Base-by-base conservation (phyloP, 495 filamentous ascomycete genomes). In the Staphylotrichum longicolle region DNA sequence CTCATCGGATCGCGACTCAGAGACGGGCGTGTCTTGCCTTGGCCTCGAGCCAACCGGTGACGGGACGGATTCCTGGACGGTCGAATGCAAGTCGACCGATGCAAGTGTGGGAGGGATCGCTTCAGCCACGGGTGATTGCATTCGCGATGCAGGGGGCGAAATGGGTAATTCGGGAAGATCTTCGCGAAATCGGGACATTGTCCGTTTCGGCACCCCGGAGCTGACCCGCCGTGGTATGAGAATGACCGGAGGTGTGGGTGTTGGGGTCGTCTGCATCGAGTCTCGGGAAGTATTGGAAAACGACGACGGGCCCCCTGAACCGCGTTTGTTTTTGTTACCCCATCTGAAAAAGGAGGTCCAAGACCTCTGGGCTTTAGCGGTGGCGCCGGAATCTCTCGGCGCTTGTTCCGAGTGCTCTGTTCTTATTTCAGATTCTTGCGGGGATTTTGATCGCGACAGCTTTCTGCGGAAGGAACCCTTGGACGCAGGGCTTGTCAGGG, bases 141-240 rank as follows among this genome's bases (percentile, higher is more conserved):
- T 69, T 45, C 89, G 80, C 2, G 92, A 95, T 55, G 89, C 88
- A 5, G 91, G 86, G 8, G 90, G 90, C 15, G 91, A 93, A 15
- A 92, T 70, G 2, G 91, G 89, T 35, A 91, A 79, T 66, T 96
- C 92, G 15, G 90, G 91, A 14, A 97, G 83, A 70, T 96, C 91
- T 72, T 97, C 92, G n/a, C 86, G 85, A 78, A 97, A 97, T 50
- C 91, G 93, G 46, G 91, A 96, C 74, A 89, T 89, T 4, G 91
- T 90, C 35, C 91, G 86, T 62, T 86, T 85, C 7, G 91, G 85
- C 1, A 80, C 66, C 20, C 71, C 72, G 4, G 74, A 65, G 63
- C 70, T 78, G 3, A 79, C 57, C 15, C 70, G 72, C 10, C 77
- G 74, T n/a, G 74, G 67, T 27, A 70, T 57, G 33, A 74, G 57